Conservation (phyloP, 257 asterid species). For the Lycium ferocissimum region DNA sequence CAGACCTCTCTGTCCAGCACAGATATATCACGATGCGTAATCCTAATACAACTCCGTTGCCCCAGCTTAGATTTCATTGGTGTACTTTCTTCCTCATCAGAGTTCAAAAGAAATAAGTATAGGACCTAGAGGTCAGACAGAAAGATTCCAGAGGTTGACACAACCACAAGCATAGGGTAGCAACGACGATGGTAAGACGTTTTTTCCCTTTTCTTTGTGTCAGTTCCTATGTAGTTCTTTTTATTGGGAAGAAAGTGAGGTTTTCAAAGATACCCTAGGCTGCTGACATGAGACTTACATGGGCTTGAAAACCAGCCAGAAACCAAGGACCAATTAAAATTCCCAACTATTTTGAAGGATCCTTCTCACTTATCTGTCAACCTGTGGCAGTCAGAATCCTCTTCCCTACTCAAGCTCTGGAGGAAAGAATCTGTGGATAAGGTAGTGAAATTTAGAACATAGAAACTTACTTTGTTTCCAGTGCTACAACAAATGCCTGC, state of each 20-base stretch:
- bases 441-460: constrained; percentile 29
- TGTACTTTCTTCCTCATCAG: background rate
- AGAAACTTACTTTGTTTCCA: constrained; percentile 86
- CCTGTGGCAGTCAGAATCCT: constrained; percentile 12
- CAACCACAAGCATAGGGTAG: background rate
- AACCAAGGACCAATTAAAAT: constrained; percentile 17
- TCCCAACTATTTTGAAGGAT: background rate
- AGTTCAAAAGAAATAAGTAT: background rate
- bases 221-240: background rate
- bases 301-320: constrained; percentile 24
- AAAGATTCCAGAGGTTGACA: background rate
- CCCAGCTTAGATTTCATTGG: background rate
- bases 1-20: background rate
- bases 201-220: background rate
- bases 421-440: background rate
- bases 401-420: constrained; percentile 25
- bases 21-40: background rate
- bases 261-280: background rate
- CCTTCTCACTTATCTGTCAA: background rate
- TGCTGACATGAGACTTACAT: constrained; percentile 3
- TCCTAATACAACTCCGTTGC: background rate
- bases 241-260: background rate
- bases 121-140: constrained; percentile 12
- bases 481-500: constrained; percentile 94
- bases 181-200: constrained; percentile 4